A percentile compares a stretch with the other conserved stretches of the same genome.
Evolutionary conservation across 192 early-diverging fungal genomes (phyloP).

Genomic region (Podila minutissima): DNA sequence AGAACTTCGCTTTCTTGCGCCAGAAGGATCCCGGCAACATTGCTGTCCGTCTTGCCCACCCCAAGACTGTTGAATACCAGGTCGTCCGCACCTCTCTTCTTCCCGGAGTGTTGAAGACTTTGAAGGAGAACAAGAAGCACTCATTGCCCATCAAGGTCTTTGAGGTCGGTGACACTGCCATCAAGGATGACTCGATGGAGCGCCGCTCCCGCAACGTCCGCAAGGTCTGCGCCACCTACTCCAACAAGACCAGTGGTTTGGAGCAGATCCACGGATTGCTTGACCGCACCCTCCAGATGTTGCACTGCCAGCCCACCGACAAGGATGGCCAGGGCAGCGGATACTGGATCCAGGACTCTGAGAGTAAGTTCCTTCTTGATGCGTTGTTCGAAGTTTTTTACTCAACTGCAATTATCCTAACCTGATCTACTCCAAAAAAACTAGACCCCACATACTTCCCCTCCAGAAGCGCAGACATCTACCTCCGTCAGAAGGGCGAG

Average conservation of each 20-base stretch:
- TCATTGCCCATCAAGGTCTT: conserved; percentile 94
- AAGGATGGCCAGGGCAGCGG: conserved; percentile 63
- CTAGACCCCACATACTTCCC: conserved; percentile 88
- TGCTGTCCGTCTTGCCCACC: conserved; percentile 91
- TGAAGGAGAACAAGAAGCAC: conserved; percentile 87
- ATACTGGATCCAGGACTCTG: conserved; percentile 83
- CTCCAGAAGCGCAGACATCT: conserved; percentile 90
- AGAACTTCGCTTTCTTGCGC: conserved; percentile 92
- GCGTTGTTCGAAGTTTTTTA: background rate
- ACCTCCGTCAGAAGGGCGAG: conserved; percentile 64
- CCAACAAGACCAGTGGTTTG: conserved; percentile 84
- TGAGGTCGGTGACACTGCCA: conserved; percentile 94
- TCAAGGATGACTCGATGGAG: conserved; percentile 86
- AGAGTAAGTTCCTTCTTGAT: conserved; percentile 60
- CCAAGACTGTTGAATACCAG: conserved; percentile 91
- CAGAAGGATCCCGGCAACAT: conserved; percentile 79
- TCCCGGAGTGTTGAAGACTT: conserved; percentile 94
- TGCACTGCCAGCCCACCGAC: conserved; percentile 65
- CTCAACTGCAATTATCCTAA: background rate
- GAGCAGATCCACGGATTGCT: conserved; percentile 92
- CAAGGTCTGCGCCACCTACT: conserved; percentile 86
- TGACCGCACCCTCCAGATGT: conserved; percentile 88
- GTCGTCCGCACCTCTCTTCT: conserved; percentile 93
- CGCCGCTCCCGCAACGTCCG: conserved; percentile 90
- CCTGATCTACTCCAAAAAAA: background rate